phyloP scores from a whole-genome alignment of 2,329 filamentous ascomycete species.

The Ramularia endophylla region DNA sequence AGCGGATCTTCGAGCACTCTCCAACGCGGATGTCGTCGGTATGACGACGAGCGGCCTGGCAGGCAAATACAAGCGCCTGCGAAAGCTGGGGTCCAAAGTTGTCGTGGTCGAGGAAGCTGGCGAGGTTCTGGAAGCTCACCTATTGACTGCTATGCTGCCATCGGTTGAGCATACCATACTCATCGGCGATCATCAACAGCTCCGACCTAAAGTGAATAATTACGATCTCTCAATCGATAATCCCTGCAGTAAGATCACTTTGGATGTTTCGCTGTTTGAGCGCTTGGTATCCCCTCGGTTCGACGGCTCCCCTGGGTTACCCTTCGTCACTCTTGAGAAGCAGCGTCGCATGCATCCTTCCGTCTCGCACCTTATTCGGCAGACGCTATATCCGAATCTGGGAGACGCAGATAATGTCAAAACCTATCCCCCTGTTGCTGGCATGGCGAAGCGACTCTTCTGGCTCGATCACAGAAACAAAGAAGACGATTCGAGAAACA shows the following conservation, averaged over 20 bases:
- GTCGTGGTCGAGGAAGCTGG: slow-evolving; percentile 54
- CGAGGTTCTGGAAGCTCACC: slow-evolving; percentile 60
- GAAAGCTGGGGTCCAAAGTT: slow-evolving; percentile 37
- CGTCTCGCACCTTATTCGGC: slow-evolving; percentile 53
- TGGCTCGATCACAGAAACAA: slow-evolving; percentile 54
- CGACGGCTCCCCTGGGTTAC: neutral
- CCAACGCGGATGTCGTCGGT: slow-evolving; percentile 48
- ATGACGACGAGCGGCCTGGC: slow-evolving; percentile 56
- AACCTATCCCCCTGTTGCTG: slow-evolving; percentile 44
- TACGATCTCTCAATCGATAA: slow-evolving; percentile 38
- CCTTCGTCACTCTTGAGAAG: slow-evolving; percentile 42
- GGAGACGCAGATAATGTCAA: slow-evolving; percentile 36
- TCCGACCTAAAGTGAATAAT: slow-evolving; percentile 53
- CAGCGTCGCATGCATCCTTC: slow-evolving; percentile 61
- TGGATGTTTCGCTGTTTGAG: slow-evolving; percentile 58
- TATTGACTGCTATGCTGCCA: slow-evolving; percentile 53
- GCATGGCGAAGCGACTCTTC: slow-evolving; percentile 48
- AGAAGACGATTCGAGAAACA: slow-evolving; percentile 34
- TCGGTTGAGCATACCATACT: slow-evolving; percentile 55
- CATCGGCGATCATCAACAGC: slow-evolving; percentile 58
- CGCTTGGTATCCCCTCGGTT: slow-evolving; percentile 40
- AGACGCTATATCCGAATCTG: slow-evolving; percentile 52
- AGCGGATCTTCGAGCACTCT: slow-evolving; percentile 31
- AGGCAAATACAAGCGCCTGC: slow-evolving; percentile 26
- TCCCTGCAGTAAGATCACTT: slow-evolving; percentile 36